Base-by-base conservation (phyloP, 139 green algal species). In the Closterium sp. region DNA sequence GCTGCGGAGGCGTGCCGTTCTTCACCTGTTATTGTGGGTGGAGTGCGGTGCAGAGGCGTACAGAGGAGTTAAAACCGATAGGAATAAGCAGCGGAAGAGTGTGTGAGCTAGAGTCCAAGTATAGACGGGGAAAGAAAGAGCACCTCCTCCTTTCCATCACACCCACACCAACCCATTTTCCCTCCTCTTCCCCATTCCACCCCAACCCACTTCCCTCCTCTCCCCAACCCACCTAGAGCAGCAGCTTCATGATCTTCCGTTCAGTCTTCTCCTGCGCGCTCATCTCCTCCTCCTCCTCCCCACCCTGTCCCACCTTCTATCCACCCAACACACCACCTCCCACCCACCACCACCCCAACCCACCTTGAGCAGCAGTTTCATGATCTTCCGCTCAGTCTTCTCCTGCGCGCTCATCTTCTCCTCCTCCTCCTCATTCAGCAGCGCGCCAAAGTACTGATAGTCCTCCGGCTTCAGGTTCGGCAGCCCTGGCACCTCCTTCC, bases 381-480 rank as follows among this genome's bases (percentile, higher is more conserved):
- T 7, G 5, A 62, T 62, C 42, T 62, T 62, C 7, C 42, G 7
- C 42, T 7, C 42, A n/a, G n/a, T n/a, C n/a, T n/a, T 62, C 42
- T 7, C 42, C 42, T 13, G 5, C 42, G 5, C 7, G 5, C 42
- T 7, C 42, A 62, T 7, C 42, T 7, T 62, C 42, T 7, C 42
- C 42, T 62, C 7, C 7, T 62, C 42, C 42, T 62, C 42, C 7
- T 7, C 5, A 7, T 97, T 79, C 29, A 95, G 95, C 92, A 99
- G 95, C 92, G 97, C 97, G 34, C 96, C 97, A 96, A 99, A 99
- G 95, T 98, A 98, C 95, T 98, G 97, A 92, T 98, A 96, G 95
- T 99, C 98, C 96, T 99, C 98, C 0, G 97, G 97, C 96, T 99
- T 99, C 93, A 99, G 96, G 85, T 98, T 97, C 9, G 98, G 98